Percentiles rank a stretch among this genome's conserved stretches.
Conservation (phyloP, 441 rosid genomes). For the Hura crepitans region DNA sequence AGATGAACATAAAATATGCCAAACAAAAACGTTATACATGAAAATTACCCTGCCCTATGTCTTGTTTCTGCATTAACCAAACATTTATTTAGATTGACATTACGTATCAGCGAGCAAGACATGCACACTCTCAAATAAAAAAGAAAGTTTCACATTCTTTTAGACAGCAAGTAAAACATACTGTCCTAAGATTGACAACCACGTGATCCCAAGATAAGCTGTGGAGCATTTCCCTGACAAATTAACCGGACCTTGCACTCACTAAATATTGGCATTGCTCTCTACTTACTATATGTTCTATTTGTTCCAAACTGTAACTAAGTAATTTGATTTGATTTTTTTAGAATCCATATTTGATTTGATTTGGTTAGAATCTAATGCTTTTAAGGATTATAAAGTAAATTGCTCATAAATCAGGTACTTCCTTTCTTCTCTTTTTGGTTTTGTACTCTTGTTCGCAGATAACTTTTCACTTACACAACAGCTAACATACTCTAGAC, state of each 20-base stretch:
- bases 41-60: too few relatives aligned
- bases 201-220: background rate
- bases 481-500: too few relatives aligned
- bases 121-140: background rate
- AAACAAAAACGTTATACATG: too few relatives aligned
- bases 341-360: too few relatives aligned
- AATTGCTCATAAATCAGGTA: background rate
- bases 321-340: background rate
- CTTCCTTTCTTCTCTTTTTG: background rate
- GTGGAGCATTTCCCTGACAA: background rate
- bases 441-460: too few relatives aligned
- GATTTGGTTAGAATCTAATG: background rate
- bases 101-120: background rate
- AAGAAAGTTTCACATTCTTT: background rate
- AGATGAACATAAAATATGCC: conserved; percentile 1
- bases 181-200: background rate
- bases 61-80: background rate
- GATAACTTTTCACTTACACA: too few relatives aligned
- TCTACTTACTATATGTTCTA: background rate
- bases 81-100: background rate
- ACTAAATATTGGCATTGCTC: background rate
- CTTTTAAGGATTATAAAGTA: background rate
- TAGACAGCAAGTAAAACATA: background rate
- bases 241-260: background rate
- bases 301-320: background rate